These are phyloP conservation scores for Pyrus hybrid DNA, from an alignment of 331 rosid genomes.

Conservation along the genomic window DNA sequence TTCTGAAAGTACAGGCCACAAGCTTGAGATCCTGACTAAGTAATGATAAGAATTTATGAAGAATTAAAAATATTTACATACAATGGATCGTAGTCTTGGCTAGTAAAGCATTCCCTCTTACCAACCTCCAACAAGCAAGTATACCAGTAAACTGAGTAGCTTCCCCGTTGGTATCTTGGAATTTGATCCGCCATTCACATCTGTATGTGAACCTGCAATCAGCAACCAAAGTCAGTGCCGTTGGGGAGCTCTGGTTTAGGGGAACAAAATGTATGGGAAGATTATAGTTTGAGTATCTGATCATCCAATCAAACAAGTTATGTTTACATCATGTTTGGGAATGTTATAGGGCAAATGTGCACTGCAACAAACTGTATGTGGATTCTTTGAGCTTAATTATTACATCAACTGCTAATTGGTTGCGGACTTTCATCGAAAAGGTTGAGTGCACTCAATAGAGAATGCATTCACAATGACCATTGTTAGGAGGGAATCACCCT, in stretches of 20 bases:
- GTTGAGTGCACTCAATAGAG: too few species aligned
- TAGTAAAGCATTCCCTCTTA: not conserved
- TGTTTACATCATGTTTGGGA: too few species aligned
- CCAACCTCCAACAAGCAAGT: not conserved
- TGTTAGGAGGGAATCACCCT: too few species aligned
- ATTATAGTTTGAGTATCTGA: not conserved
- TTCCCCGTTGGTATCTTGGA: not conserved
- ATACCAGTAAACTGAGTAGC: not conserved
- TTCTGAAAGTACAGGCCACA: slow-evolving; percentile 15
- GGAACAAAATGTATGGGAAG: not conserved
- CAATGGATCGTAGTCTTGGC: not conserved
- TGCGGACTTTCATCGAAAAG: too few species aligned
- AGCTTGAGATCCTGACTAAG: not conserved
- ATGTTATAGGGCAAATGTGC: not conserved
- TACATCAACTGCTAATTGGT: not conserved
- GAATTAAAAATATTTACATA: not conserved
- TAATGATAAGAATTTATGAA: not conserved
- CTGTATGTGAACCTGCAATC: not conserved
- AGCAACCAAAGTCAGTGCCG: not conserved
- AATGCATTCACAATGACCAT: too few species aligned
- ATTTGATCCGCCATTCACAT: not conserved
- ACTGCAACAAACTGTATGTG: not conserved
- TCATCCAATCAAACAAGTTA: too few species aligned
- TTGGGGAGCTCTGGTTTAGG: not conserved
- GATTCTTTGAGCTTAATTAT: not conserved